A percentile compares a stretch with the other conserved stretches of the same genome.
These are phyloP conservation scores for Radiomyces spectabilis DNA, from an alignment of 192 early-diverging fungal genomes.

Conservation along the genomic window DNA sequence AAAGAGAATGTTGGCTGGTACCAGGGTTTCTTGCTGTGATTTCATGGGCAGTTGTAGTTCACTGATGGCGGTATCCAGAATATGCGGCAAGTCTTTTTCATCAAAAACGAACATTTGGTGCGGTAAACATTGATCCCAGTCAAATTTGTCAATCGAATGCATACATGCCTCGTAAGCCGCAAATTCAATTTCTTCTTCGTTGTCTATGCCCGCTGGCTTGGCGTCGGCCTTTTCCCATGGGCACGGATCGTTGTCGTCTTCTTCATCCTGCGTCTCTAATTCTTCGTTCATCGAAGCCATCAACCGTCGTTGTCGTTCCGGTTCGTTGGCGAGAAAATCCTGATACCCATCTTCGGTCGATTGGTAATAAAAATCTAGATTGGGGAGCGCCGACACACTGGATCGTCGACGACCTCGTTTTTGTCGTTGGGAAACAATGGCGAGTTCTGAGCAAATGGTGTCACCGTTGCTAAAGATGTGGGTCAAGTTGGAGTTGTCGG, in stretches of 20 bases:
- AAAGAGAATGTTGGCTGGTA: constrained; percentile 84
- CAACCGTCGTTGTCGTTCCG: too few species aligned
- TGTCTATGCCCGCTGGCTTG: too few species aligned
- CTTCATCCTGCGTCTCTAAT: too few species aligned
- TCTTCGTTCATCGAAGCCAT: too few species aligned
- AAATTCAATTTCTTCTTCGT: constrained; percentile 19
- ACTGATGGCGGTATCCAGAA: constrained; percentile 66
- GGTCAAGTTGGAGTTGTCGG: constrained; percentile 42
- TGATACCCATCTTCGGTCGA: too few species aligned
- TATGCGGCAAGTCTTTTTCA: constrained; percentile 56
- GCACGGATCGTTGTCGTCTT: too few species aligned
- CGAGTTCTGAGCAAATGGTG: too few species aligned
- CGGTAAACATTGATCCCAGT: constrained; percentile 71
- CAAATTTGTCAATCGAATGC: constrained; percentile 43
- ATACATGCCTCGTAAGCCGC: constrained; percentile 6
- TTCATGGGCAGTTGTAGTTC: constrained; percentile 53
- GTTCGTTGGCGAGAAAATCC: too few species aligned
- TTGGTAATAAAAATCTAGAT: too few species aligned
- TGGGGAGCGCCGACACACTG: too few species aligned
- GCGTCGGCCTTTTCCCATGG: too few species aligned
- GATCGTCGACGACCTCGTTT: constrained; percentile 32
- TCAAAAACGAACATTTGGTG: constrained; percentile 98
- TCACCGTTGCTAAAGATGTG: too few species aligned
- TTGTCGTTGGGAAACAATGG: background rate
- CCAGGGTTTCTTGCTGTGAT: constrained; percentile 52